phyloP scores from a whole-genome alignment of 345 rosid genomes.

The Angophora floribunda region DNA sequence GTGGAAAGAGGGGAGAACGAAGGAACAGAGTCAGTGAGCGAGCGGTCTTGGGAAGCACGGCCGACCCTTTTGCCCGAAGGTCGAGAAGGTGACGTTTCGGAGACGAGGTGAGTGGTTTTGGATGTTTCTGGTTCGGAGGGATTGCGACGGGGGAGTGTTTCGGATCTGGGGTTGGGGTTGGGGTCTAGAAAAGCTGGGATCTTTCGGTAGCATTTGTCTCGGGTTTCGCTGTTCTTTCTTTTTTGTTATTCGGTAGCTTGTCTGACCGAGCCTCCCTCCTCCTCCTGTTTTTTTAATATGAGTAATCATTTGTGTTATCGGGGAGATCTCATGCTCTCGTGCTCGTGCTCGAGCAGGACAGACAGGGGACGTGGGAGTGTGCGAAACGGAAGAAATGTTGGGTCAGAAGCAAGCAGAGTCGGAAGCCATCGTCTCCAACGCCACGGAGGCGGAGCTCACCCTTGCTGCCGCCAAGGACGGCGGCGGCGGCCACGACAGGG shows the following conservation, averaged over 20 bases:
- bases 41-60: background rate
- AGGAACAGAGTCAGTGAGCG: background rate
- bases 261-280: conserved; percentile 16
- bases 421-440: conserved; percentile 71
- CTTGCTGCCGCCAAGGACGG: conserved; percentile 5
- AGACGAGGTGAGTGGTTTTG: background rate
- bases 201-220: conserved; percentile 23
- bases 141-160: background rate
- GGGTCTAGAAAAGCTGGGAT: background rate
- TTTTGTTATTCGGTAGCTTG: conserved; percentile 2
- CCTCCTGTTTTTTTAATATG: background rate
- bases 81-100: background rate
- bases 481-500: background rate
- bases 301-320: background rate
- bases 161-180: conserved; percentile 1
- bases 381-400: conserved; percentile 41
- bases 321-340: background rate
- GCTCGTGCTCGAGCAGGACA: background rate
- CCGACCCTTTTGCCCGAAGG: background rate
- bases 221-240: conserved; percentile 3
- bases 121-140: background rate
- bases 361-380: background rate
- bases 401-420: conserved; percentile 73
- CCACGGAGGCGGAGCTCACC: conserved; percentile 36
- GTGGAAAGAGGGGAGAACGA: background rate